These are phyloP conservation scores for Naganishia kalamii DNA, from an alignment of 768 basidiomycete species.

Conservation along the genomic window DNA sequence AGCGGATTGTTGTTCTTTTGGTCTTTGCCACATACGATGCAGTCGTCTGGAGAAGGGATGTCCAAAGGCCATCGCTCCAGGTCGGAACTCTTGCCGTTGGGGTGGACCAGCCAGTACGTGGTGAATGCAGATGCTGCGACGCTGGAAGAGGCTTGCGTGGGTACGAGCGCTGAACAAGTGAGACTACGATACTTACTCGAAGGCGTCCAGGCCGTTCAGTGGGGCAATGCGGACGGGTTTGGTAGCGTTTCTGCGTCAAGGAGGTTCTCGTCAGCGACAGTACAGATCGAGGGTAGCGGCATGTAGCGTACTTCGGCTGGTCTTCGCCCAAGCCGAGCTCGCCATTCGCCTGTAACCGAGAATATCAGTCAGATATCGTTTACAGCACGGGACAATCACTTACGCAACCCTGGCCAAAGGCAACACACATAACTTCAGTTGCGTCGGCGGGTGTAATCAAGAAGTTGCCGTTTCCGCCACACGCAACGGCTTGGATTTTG, in stretches of 20 bases:
- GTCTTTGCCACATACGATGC: conserved; percentile 66
- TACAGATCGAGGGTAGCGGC: conserved; percentile 34
- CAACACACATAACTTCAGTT: conserved; percentile 68
- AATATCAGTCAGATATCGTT: conserved; percentile 29
- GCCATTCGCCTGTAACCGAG: conserved; percentile 48
- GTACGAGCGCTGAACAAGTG: not conserved
- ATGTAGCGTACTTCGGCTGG: conserved; percentile 51
- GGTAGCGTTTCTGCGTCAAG: conserved; percentile 53
- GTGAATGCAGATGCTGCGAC: conserved; percentile 82
- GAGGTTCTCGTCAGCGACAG: conserved; percentile 29
- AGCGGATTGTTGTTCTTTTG: conserved; percentile 66
- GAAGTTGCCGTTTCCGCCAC: conserved; percentile 88
- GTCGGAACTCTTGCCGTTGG: conserved; percentile 60
- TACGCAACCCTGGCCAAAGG: conserved; percentile 43
- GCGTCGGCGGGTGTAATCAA: conserved; percentile 69
- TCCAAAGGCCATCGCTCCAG: conserved; percentile 74
- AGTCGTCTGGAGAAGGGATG: conserved; percentile 60
- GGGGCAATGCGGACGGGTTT: conserved; percentile 54
- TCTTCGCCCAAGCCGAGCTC: conserved; percentile 76
- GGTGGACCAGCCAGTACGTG: conserved; percentile 71
- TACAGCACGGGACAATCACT: not conserved
- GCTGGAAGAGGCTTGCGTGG: conserved; percentile 47
- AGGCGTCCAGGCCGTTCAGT: conserved; percentile 70
- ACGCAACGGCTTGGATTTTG: conserved; percentile 62
- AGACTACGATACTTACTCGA: conserved; percentile 56